Conservation (phyloP, 2,329 filamentous ascomycete species). For the Talaromyces sp. region DNA sequence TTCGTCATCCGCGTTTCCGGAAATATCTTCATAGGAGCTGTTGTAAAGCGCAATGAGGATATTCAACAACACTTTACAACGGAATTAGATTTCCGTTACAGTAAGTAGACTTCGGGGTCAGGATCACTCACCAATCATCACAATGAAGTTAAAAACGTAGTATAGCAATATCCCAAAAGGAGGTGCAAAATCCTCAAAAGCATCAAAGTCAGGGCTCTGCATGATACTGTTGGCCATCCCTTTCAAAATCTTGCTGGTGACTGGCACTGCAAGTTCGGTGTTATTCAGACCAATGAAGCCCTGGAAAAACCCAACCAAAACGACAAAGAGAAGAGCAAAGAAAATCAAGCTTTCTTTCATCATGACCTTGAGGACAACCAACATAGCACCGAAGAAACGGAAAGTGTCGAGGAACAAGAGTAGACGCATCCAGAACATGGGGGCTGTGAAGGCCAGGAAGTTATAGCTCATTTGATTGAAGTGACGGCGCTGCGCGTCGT, state of each 20-base stretch:
- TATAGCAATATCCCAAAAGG: conserved; percentile 95
- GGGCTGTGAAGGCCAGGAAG: conserved; percentile 86
- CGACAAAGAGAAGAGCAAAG: conserved; percentile 81
- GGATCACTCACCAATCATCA: conserved; percentile 65
- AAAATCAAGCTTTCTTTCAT: conserved; percentile 95
- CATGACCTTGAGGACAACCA: conserved; percentile 93
- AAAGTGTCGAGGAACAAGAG: conserved; percentile 89
- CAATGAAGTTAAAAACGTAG: conserved; percentile 95
- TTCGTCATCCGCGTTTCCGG: conserved; percentile 88
- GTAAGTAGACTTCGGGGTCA: neutral
- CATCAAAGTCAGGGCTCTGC: conserved; percentile 83
- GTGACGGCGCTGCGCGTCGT: conserved; percentile 51
- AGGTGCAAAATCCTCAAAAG: conserved; percentile 85
- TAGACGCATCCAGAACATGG: conserved; percentile 94
- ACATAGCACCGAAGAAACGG: conserved; percentile 96
- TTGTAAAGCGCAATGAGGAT: conserved; percentile 97
- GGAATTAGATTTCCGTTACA: conserved; percentile 11
- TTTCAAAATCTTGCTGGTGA: conserved; percentile 44
- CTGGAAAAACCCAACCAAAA: conserved; percentile 78
- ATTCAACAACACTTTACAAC: conserved; percentile 69
- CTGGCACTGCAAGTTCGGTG: conserved; percentile 64
- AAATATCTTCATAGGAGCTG: conserved; percentile 91
- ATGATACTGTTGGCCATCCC: conserved; percentile 83
- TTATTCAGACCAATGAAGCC: conserved; percentile 90
- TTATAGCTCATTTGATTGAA: conserved; percentile 88